phyloP scores from a whole-genome alignment of 805 yeast genomes.

The Wickerhamomyces bovis region DNA sequence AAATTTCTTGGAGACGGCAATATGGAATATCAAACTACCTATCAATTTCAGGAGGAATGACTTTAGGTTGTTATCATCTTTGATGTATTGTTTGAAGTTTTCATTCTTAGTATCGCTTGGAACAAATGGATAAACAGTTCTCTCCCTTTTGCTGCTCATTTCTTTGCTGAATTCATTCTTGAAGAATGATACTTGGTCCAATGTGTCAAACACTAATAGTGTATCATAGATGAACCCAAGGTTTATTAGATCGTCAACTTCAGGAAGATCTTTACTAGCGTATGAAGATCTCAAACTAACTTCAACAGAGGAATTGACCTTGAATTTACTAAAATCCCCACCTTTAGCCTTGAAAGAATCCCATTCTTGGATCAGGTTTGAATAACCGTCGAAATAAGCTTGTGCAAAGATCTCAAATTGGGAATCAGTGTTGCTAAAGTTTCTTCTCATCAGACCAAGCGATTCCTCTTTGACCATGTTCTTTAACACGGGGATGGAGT shows the following conservation, averaged over 20 bases:
- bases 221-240: constrained; percentile 78
- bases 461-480: constrained; percentile 70
- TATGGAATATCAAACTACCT: constrained; percentile 77
- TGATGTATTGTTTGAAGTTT: constrained; percentile 22
- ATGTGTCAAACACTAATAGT: constrained; percentile 69
- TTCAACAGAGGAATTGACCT: constrained; percentile 85
- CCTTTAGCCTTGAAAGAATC: constrained; percentile 37
- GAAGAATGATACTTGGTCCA: constrained; percentile 59
- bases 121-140: constrained; percentile 61
- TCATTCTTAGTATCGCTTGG: constrained; percentile 34
- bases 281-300: constrained; percentile 59
- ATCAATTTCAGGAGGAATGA: constrained; percentile 55
- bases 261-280: constrained; percentile 32
- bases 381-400: constrained; percentile 47
- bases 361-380: constrained; percentile 57
- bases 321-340: constrained; percentile 44
- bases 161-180: constrained; percentile 63
- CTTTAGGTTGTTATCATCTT: constrained; percentile 40
- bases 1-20: constrained; percentile 57
- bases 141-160: constrained; percentile 61
- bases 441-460: constrained; percentile 55
- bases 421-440: constrained; percentile 50
- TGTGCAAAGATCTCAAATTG: constrained; percentile 47
- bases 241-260: constrained; percentile 37
- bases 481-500: constrained; percentile 71